Base-by-base conservation (phyloP, 1,139 yeast genomes). In the Torulaspora globosa region DNA sequence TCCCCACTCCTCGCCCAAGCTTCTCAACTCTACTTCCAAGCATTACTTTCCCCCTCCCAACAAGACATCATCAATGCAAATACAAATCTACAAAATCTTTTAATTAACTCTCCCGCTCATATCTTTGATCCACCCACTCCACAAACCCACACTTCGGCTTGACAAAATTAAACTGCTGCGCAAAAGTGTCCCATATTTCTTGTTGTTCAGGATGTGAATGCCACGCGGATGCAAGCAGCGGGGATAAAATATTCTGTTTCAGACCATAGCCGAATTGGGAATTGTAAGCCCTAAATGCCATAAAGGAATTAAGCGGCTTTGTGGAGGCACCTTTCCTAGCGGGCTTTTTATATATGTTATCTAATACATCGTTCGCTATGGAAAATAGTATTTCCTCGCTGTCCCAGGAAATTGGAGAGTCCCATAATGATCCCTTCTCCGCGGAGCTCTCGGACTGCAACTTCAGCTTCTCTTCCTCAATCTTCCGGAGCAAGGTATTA, bases 101-200 rank as follows among this genome's bases (percentile, higher is more conserved):
- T n/a, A n/a, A n/a, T 43, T 46, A 45, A 45, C 48, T 45, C 48
- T 45, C 48, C 48, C 48, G 48, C 48, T 46, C 49, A 46, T 46
- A 46, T 46, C 49, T 46, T 46, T 46, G 49, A 46, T 46, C 49
- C 49, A 46, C 49, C 49, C 49, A 47, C 50, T 47, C 50, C 50
- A 47, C 50, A 47, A 47, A 47, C 50, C 50, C 50, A 47, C 50
- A 47, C 47, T 47, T 47, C 47, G 47, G 50, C 50, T 47, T 47
- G 50, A 47, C 50, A 47, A 47, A 47, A 47, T 47, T 47, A 47
- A 47, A 47, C 50, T 47, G 50, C 47, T 47, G 50, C 50, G 50
- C 40, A 40, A 46, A 46, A 23, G 45, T 36, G 36, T 39, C 47
- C 44, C 38, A 43, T 43, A 44, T 40, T 14, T 40, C 41, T 32